Conservation (phyloP, 768 basidiomycete genomes). For the Russula earlei region DNA sequence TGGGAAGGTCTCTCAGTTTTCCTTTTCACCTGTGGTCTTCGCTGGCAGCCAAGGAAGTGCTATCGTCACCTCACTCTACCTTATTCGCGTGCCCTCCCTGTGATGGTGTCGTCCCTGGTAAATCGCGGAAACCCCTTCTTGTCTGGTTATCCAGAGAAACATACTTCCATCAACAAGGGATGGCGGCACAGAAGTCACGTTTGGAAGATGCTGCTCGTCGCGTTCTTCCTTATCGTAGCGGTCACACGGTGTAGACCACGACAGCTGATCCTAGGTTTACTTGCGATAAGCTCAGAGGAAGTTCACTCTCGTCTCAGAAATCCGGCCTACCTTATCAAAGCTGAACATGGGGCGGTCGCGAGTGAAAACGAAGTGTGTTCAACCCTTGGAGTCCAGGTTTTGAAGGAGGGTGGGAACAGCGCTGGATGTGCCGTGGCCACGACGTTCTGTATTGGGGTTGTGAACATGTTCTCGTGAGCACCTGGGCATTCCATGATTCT, state of each 20-base stretch:
- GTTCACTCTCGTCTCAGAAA: slow-evolving; percentile 29
- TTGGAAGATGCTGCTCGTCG: neutral
- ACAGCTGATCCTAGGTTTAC: slow-evolving; percentile 1
- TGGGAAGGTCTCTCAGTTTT: too few relatives aligned
- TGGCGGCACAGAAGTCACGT: neutral
- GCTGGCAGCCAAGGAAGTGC: too few relatives aligned
- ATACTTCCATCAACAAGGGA: neutral
- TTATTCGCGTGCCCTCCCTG: too few relatives aligned
- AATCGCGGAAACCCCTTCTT: neutral
- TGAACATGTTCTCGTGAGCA: slow-evolving; percentile 85
- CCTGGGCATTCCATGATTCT: slow-evolving; percentile 6
- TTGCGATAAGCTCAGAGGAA: neutral
- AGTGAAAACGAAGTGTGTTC: slow-evolving; percentile 84
- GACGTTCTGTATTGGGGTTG: slow-evolving; percentile 69
- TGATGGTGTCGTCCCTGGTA: neutral
- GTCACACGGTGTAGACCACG: neutral
- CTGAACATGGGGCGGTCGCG: slow-evolving; percentile 77
- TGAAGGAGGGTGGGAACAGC: slow-evolving; percentile 86
- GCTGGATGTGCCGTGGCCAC: slow-evolving; percentile 80
- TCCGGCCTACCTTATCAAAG: slow-evolving; percentile 49
- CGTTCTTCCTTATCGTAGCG: neutral
- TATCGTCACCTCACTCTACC: too few relatives aligned
- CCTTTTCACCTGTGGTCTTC: too few relatives aligned
- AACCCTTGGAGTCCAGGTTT: slow-evolving; percentile 63
- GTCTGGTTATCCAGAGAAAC: neutral